These are phyloP conservation scores for Alternaria novae-zelandiae DNA, from an alignment of 2,329 filamentous ascomycete genomes.

Conservation along the genomic window DNA sequence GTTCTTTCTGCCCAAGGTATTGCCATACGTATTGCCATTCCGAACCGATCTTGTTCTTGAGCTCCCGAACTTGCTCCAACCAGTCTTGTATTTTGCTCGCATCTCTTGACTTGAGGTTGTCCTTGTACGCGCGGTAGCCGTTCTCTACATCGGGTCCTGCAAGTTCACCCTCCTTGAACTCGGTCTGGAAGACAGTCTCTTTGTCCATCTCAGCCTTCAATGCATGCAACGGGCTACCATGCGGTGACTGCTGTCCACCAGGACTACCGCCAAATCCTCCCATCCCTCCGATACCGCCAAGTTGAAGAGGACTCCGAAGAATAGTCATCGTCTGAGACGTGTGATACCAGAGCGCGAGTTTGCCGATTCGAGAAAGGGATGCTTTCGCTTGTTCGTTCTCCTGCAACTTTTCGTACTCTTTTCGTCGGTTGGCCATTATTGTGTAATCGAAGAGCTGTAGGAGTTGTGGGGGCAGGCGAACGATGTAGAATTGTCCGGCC, in stretches of 20 bases:
- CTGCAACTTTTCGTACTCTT: conserved; percentile 13
- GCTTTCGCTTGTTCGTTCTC: conserved; percentile 15
- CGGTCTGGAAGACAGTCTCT: conserved; percentile 14
- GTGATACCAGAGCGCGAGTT: conserved; percentile 11
- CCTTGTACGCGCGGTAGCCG: conserved; percentile 21
- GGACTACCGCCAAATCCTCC: not conserved
- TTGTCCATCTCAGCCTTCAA: conserved; percentile 2
- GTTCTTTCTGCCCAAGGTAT: conserved; percentile 20
- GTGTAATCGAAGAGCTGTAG: conserved; percentile 3
- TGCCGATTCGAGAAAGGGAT: conserved; percentile 19
- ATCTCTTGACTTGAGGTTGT: conserved; percentile 14
- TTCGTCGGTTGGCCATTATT: not conserved
- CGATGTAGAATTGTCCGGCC: conserved; percentile 1
- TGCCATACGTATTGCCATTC: conserved; percentile 27
- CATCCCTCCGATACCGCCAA: not conserved
- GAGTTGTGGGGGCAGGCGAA: conserved; percentile 1
- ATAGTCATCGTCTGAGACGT: conserved; percentile 2
- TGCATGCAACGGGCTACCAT: not conserved
- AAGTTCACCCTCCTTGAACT: conserved; percentile 22
- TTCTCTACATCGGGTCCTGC: conserved; percentile 22
- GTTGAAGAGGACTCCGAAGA: conserved; percentile 5
- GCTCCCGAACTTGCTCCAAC: conserved; percentile 18
- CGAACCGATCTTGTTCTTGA: conserved; percentile 5
- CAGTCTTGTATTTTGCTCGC: conserved; percentile 15
- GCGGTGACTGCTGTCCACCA: not conserved